phyloP scores from a whole-genome alignment of 306 rosid species.

The Hippophae gyantsensis region DNA sequence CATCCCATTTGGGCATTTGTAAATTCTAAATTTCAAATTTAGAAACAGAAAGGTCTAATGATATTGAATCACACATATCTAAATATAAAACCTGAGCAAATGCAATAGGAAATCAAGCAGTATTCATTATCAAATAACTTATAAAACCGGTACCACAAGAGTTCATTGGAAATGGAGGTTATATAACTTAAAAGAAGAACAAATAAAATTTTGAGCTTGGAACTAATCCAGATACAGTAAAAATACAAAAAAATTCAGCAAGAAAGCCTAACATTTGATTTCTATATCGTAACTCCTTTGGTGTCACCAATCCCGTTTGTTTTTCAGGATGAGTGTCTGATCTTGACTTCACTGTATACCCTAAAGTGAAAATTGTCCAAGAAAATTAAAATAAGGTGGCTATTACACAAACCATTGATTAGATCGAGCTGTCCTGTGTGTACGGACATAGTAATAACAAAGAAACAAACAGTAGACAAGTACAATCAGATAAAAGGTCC shows the following conservation, averaged over 20 bases:
- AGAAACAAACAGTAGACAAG: conserved; percentile 25
- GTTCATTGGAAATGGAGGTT: too few species aligned
- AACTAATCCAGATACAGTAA: too few species aligned
- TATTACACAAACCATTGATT: conserved; percentile 18
- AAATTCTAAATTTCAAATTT: too few species aligned
- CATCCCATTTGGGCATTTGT: too few species aligned
- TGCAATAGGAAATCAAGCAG: too few species aligned
- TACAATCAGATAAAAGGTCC: conserved; percentile 23
- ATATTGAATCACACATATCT: too few species aligned
- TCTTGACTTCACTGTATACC: conserved; percentile 26
- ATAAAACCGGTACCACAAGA: too few species aligned
- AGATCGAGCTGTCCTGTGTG: conserved; percentile 23
- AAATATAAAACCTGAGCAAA: too few species aligned
- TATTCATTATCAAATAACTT: too few species aligned
- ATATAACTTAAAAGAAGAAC: too few species aligned
- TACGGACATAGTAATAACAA: conserved; percentile 18
- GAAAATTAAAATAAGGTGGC: conserved; percentile 33
- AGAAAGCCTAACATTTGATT: conserved; percentile 22
- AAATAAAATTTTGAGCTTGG: too few species aligned
- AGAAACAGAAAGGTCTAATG: too few species aligned
- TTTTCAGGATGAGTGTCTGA: conserved; percentile 36
- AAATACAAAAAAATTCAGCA: neutral
- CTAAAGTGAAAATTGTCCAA: conserved; percentile 44
- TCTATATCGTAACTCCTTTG: conserved; percentile 49
- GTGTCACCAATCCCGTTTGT: conserved; percentile 45